A percentile compares a stretch with the other conserved stretches of the same genome.
Evolutionary conservation across 2,329 filamentous ascomycete genomes (phyloP).

Genomic region (Rhinocladiella similis): DNA sequence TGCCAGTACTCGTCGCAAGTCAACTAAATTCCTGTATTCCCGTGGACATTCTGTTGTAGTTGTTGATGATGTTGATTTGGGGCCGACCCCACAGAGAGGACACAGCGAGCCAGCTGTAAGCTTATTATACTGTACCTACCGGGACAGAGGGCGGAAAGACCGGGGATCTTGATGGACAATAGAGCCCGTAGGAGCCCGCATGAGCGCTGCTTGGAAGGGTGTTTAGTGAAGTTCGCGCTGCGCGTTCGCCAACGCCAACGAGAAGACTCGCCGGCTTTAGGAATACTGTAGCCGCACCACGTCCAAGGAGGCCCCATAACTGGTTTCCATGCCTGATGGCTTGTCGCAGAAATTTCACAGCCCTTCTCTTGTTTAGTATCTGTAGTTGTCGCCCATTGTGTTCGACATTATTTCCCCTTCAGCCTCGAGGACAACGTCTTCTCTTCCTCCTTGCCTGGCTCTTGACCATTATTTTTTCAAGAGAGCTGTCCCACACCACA

Average conservation of each 20-base stretch:
- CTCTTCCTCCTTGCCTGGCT: neutral
- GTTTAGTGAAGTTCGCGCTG: neutral
- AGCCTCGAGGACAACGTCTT: neutral
- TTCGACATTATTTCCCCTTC: neutral
- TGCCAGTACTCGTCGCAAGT: no score
- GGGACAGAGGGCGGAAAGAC: conserved; percentile 2
- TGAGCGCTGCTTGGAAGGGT: no score
- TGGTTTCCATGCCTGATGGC: neutral
- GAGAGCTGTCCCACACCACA: neutral
- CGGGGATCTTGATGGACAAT: neutral
- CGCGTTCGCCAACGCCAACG: neutral
- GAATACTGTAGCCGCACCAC: neutral
- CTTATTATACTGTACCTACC: conserved; percentile 5
- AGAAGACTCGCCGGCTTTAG: neutral
- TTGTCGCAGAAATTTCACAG: neutral
- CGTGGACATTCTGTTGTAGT: neutral
- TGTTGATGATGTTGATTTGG: no score
- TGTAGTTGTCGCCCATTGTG: neutral
- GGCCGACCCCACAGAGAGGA: neutral
- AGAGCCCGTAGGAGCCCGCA: neutral
- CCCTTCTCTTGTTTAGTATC: neutral
- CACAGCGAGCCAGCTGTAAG: conserved; percentile 4
- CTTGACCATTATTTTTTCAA: neutral
- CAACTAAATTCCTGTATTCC: neutral
- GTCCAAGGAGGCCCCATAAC: neutral